Base-by-base conservation (phyloP, 148 eudicot genomes). In the Silene conica region DNA sequence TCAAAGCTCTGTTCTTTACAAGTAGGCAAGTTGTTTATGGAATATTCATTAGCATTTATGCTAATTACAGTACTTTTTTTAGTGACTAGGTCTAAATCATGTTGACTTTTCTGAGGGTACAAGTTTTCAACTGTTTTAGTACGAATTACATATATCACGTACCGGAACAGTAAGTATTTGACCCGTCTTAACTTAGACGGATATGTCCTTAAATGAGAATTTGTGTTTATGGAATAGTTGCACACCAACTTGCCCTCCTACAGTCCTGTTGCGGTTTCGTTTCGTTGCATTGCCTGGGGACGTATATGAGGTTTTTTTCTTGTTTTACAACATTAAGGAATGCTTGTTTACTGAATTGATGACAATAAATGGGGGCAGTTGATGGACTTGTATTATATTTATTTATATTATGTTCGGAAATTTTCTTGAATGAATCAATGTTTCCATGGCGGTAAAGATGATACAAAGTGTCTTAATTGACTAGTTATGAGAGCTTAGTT, bases 21-120 rank as follows among this genome's bases (percentile, higher is more conserved):
- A 45, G 57, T 76, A 21, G 20, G 38, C n/a, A 22, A 80, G 2
- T 58, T 50, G 55, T 18, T 57, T 67, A 19, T 50, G 73, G 75
- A 76, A 79, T 72, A 82, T 75, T 72, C 82, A 55, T 25, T 8
- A 26, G 77, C 54, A 82, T 72, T 72, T 78, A 68, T 78, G 15
- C 67, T 28, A 43, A 43, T 68, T 48, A n/a, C 15, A n/a, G n/a
- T n/a, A n/a, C 6, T 43, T 15, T 57, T 52, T 74, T 48, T 0
- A 3, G 45, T 58, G 74, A 81, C 75, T 48, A 28, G 50, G 74
- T 75, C 63, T 20, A 61, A 61, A 73, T 71, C 74, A 38, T 64
- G 48, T 31, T 41, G 69, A 81, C 74, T 70, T 66, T 75, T 77
- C 60, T 26, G 28, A 45, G 38, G 56, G 34, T 64, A 61, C 73